These are phyloP conservation scores for Ophioceras dolichostomum DNA, from an alignment of 2,329 filamentous ascomycete species.

Conservation along the genomic window DNA sequence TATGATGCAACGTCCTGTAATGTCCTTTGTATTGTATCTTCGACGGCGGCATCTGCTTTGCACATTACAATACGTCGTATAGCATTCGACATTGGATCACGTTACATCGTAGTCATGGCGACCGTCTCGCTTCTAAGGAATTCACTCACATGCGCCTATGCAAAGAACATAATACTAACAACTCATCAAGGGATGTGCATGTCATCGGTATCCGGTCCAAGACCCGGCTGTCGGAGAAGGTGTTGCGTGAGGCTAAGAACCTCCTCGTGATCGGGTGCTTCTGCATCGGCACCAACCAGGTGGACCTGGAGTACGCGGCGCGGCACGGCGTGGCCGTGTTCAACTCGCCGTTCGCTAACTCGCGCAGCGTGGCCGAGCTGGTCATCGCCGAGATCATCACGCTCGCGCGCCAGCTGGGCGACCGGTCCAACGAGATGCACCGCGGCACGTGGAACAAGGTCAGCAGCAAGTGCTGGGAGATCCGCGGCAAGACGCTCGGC, in stretches of 20 bases:
- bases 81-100: too few relatives aligned
- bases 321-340: constrained; percentile 88
- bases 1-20: too few relatives aligned
- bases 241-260: constrained; percentile 83
- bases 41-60: too few relatives aligned
- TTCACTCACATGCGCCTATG: too few relatives aligned
- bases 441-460: constrained; percentile 96
- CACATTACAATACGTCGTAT: too few relatives aligned
- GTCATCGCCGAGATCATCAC: constrained; percentile 90
- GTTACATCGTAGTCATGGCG: too few relatives aligned
- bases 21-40: too few relatives aligned
- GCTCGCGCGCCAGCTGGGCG: constrained; percentile 82
- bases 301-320: constrained; percentile 75
- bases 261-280: constrained; percentile 95
- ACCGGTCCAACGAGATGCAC: constrained; percentile 91
- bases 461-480: constrained; percentile 93
- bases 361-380: constrained; percentile 88
- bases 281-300: constrained; percentile 97
- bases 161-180: too few relatives aligned
- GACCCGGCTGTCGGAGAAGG: constrained; percentile 79
- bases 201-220: constrained; percentile 98
- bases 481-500: constrained; percentile 90
- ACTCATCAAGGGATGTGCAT: constrained; percentile 81
- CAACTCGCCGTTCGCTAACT: constrained; percentile 98
- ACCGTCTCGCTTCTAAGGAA: too few relatives aligned